Evolutionary conservation across 176 grass and related monocot species (phyloP).

Genomic region (Olyra latifolia): DNA sequence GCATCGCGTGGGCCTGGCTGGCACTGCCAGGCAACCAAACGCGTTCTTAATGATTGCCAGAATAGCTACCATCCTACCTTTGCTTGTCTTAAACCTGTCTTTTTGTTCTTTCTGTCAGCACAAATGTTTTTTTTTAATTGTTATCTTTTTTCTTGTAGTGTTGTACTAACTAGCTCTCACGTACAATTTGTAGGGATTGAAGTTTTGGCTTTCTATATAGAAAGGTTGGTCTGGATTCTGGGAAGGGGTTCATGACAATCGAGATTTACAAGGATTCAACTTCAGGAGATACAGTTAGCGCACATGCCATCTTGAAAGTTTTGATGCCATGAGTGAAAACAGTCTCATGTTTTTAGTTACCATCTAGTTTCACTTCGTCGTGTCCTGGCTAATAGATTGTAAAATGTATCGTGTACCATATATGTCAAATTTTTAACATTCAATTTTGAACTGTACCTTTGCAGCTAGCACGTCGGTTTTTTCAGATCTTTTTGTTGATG

Average conservation of each 20-base stretch:
- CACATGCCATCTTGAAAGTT: background rate
- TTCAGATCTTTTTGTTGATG: background rate
- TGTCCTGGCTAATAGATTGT: background rate
- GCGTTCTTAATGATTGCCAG: background rate
- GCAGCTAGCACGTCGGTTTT: background rate
- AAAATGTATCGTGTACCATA: background rate
- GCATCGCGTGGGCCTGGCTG: too few species aligned
- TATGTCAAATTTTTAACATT: background rate
- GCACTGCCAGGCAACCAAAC: too few species aligned
- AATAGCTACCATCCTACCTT: background rate
- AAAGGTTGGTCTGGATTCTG: constrained; percentile 1
- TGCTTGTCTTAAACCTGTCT: background rate
- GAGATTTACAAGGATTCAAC: background rate
- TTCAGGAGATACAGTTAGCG: constrained; percentile 15
- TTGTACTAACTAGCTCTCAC: constrained; percentile 19
- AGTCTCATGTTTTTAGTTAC: background rate
- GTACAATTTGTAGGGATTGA: constrained; percentile 47
- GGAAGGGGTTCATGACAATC: background rate
- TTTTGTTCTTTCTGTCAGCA: background rate
- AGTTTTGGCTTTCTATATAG: background rate
- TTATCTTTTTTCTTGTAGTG: background rate
- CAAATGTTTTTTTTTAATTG: background rate
- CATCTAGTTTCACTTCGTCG: background rate
- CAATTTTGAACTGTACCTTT: constrained; percentile 19
- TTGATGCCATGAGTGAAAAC: background rate